Conservation (phyloP, 495 filamentous ascomycete species). For the Daldinia decipiens region DNA sequence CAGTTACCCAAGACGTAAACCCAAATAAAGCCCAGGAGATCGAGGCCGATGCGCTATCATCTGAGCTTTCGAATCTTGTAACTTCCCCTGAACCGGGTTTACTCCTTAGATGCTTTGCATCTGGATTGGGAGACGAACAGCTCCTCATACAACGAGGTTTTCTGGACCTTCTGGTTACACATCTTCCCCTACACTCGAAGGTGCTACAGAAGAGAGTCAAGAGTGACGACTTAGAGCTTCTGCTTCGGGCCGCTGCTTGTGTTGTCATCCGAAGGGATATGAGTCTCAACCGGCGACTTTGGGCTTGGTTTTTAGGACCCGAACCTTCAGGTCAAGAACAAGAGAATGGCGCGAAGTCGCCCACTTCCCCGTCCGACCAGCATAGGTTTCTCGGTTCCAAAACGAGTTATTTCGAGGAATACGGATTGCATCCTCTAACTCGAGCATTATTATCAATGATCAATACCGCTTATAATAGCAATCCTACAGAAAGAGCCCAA, state of each 20-base stretch:
- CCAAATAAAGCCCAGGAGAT: conserved; percentile 33
- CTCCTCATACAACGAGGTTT: conserved; percentile 92
- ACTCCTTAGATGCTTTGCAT: conserved; percentile 87
- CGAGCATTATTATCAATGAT: conserved; percentile 83
- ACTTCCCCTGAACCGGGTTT: conserved; percentile 93
- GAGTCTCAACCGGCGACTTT: conserved; percentile 92
- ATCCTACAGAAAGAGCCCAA: conserved; percentile 76
- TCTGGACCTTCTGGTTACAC: conserved; percentile 89
- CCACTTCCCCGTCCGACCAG: conserved; percentile 56
- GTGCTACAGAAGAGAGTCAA: conserved; percentile 80
- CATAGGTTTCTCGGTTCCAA: conserved; percentile 57
- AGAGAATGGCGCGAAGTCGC: conserved; percentile 60
- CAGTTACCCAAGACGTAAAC: conserved; percentile 44
- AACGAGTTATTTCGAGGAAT: conserved; percentile 80
- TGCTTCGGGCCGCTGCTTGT: conserved; percentile 82
- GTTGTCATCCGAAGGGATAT: conserved; percentile 92
- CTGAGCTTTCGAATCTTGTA: conserved; percentile 72
- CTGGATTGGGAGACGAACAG: conserved; percentile 89
- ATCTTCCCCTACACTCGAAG: conserved; percentile 87
- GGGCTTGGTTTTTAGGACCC: conserved; percentile 96
- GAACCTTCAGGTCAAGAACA: conserved; percentile 66
- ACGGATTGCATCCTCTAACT: conserved; percentile 77
- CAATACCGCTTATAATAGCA: conserved; percentile 57
- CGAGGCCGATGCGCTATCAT: conserved; percentile 43
- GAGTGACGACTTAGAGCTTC: conserved; percentile 76